Evolutionary conservation across 2,329 filamentous ascomycete species (phyloP).

Genomic region (Nemania sp.): DNA sequence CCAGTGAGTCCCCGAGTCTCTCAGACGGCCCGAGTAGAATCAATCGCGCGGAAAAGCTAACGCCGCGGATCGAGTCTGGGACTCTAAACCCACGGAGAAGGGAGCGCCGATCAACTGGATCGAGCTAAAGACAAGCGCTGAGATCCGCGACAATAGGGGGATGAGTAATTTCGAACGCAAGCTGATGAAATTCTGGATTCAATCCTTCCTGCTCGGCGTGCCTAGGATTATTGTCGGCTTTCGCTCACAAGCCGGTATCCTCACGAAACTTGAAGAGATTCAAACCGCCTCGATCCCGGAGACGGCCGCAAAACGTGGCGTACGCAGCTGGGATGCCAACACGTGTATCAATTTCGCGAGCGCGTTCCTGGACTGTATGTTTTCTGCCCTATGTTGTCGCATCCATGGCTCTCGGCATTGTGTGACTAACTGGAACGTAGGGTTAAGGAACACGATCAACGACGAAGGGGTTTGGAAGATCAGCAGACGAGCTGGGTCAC

Average conservation of each 20-base stretch:
- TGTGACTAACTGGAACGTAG: conserved; percentile 48
- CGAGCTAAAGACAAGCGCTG: conserved; percentile 88
- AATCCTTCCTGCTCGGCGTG: conserved; percentile 91
- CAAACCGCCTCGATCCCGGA: conserved; percentile 79
- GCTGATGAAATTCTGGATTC: conserved; percentile 94
- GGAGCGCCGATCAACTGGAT: conserved; percentile 84
- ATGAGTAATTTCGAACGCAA: conserved; percentile 82
- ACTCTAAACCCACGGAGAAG: conserved; percentile 70
- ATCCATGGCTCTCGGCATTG: not conserved
- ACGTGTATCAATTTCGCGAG: conserved; percentile 90
- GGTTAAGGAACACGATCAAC: conserved; percentile 64
- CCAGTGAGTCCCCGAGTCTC: conserved; percentile 56
- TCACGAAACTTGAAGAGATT: conserved; percentile 76
- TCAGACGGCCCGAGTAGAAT: not conserved
- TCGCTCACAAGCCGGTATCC: conserved; percentile 71
- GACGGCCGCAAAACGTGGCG: conserved; percentile 69
- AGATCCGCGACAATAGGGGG: conserved; percentile 70
- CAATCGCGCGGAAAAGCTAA: conserved; percentile 9
- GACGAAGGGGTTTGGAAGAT: conserved; percentile 85
- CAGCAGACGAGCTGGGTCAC: conserved; percentile 63
- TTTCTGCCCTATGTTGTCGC: conserved; percentile 1
- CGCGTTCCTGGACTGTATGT: conserved; percentile 74
- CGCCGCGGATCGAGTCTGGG: conserved; percentile 66
- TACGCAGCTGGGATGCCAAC: conserved; percentile 84
- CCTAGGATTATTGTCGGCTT: conserved; percentile 92